Evolutionary conservation across 1,139 yeast genomes (phyloP).

Genomic region (Casaregolazyma lundiana): DNA sequence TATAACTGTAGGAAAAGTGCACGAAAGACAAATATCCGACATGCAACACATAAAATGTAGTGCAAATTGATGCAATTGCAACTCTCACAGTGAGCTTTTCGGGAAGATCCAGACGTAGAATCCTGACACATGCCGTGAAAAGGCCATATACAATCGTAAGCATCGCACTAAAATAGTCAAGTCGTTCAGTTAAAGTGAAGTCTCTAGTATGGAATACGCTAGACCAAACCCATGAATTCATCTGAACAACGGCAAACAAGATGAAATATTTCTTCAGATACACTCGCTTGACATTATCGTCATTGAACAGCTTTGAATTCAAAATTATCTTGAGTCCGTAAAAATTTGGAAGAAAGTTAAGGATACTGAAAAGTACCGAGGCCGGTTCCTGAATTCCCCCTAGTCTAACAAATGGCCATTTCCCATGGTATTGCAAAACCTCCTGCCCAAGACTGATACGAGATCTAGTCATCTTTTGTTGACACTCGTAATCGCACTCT

Average conservation of each 20-base stretch:
- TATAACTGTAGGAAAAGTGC: slow-evolving; percentile 89
- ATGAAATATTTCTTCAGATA: slow-evolving; percentile 38
- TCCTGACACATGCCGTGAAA: slow-evolving; percentile 59
- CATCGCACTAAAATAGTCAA: slow-evolving; percentile 93
- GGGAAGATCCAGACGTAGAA: slow-evolving; percentile 49
- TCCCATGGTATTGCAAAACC: slow-evolving; percentile 86
- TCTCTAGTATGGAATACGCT: slow-evolving; percentile 88
- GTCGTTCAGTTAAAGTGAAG: slow-evolving; percentile 66
- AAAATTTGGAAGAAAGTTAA: slow-evolving; percentile 73
- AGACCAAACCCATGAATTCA: slow-evolving; percentile 85
- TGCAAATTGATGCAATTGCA: slow-evolving; percentile 42
- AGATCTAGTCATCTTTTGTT: slow-evolving; percentile 58
- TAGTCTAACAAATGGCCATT: slow-evolving; percentile 86
- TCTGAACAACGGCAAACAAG: slow-evolving; percentile 55
- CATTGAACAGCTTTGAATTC: slow-evolving; percentile 16
- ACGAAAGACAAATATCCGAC: slow-evolving; percentile 55
- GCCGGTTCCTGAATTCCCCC: slow-evolving; percentile 79
- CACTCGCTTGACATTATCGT: slow-evolving; percentile 7
- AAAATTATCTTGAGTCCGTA: slow-evolving; percentile 47
- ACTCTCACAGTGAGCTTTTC: slow-evolving; percentile 30
- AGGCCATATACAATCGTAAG: slow-evolving; percentile 77
- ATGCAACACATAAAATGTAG: slow-evolving; percentile 55
- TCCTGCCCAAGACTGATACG: slow-evolving; percentile 47
- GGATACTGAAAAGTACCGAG: slow-evolving; percentile 74
- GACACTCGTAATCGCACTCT: slow-evolving; percentile 92